phyloP scores from a whole-genome alignment of 2,329 filamentous ascomycete genomes.

The Phialophora verrucosa region DNA sequence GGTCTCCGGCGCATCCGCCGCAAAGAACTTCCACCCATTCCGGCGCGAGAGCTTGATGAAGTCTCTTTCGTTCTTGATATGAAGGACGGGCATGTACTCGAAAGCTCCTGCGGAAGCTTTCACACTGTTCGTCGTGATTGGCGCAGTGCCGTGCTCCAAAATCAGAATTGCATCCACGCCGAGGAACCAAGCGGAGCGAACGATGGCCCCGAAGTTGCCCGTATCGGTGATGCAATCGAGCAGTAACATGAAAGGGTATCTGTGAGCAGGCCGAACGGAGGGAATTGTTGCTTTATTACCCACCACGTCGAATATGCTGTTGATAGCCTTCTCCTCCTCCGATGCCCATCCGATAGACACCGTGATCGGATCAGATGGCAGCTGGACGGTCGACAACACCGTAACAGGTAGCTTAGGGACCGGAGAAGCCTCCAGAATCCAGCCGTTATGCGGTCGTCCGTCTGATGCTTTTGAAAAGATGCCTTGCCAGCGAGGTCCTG shows the following conservation, averaged over 20 bases:
- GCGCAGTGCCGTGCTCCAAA: conserved; percentile 73
- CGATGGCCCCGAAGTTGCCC: conserved; percentile 86
- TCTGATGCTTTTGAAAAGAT: conserved; percentile 83
- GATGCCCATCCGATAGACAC: conserved; percentile 71
- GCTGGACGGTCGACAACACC: conserved; percentile 59
- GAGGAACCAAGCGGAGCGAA: conserved; percentile 89
- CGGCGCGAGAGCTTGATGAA: conserved; percentile 73
- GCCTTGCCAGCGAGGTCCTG: conserved; percentile 62
- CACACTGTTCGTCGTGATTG: conserved; percentile 75
- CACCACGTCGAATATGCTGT: conserved; percentile 59
- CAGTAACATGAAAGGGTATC: conserved; percentile 51
- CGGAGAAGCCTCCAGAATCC: conserved; percentile 83
- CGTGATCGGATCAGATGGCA: conserved; percentile 60
- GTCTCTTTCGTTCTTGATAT: conserved; percentile 66
- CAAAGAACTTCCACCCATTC: conserved; percentile 83
- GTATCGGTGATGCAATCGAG: conserved; percentile 70
- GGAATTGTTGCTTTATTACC: conserved; percentile 20
- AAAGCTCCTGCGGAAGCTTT: conserved; percentile 89
- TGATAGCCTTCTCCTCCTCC: conserved; percentile 73
- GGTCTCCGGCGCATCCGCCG: conserved; percentile 64
- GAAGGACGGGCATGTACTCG: conserved; percentile 77
- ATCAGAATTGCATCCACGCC: conserved; percentile 83
- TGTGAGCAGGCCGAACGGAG: conserved; percentile 30
- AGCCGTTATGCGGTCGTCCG: conserved; percentile 86
- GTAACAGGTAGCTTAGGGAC: conserved; percentile 73